A percentile compares a stretch with the other conserved stretches of the same genome.
phyloP scores from a whole-genome alignment of 306 rosid genomes.

The Castanea sativa region DNA sequence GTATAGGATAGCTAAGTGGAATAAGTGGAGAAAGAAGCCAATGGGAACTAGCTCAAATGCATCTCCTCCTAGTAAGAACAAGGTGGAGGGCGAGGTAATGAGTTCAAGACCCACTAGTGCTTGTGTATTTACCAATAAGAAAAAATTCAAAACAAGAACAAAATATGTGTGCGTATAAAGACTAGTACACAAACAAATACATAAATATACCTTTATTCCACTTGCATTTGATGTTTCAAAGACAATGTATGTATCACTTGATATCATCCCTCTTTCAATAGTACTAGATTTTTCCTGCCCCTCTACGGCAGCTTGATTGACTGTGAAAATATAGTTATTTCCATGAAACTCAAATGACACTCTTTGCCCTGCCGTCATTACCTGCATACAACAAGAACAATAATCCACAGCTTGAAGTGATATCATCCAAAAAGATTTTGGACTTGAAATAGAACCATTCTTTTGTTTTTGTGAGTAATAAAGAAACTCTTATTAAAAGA shows the following conservation, averaged over 20 bases:
- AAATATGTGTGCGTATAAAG: background rate
- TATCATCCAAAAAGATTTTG: background rate
- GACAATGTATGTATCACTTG: conserved; percentile 75
- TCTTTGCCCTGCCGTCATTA: conserved; percentile 90
- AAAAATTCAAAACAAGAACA: background rate
- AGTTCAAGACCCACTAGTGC: no score
- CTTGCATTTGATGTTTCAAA: conserved; percentile 81
- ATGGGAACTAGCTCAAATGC: no score
- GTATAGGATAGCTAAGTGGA: conserved; percentile 3
- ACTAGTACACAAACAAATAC: conserved; percentile 3
- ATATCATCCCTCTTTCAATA: conserved; percentile 82
- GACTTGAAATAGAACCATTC: background rate
- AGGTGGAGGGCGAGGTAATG: no score
- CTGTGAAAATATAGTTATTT: conserved; percentile 75
- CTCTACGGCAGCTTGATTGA: conserved; percentile 63
- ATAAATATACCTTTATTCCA: conserved; percentile 79
- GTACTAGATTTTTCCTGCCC: conserved; percentile 58
- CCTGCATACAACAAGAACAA: conserved; percentile 44
- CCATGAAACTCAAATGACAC: conserved; percentile 82
- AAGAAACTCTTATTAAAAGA: no score
- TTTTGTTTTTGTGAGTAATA: background rate
- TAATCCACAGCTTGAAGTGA: background rate
- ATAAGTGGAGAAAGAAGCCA: no score
- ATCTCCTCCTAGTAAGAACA: no score
- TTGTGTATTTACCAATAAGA: background rate